Percentiles rank a stretch among this genome's conserved stretches.
Evolutionary conservation across 1,284 basidiomycete species (phyloP).

Genomic region (Sphagnurus paluster): DNA sequence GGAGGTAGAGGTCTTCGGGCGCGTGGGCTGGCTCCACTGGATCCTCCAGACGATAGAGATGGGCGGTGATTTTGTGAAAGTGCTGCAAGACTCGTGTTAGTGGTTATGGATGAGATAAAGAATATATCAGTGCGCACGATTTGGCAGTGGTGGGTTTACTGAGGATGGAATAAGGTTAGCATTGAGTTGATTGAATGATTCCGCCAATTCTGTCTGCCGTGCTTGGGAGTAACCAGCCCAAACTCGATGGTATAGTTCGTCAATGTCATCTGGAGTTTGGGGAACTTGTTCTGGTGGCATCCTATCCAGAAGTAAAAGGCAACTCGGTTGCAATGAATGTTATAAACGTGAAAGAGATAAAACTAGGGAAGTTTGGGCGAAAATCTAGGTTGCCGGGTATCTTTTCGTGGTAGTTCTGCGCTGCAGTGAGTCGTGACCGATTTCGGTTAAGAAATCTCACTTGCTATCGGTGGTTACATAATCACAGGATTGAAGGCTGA

Average conservation of each 20-base stretch:
- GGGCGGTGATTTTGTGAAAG: constrained; percentile 10
- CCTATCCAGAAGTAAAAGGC: too few relatives aligned
- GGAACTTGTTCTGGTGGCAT: constrained; percentile 7
- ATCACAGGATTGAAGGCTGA: constrained; percentile 11
- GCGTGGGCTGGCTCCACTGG: constrained; percentile 15
- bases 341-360: constrained; percentile 2
- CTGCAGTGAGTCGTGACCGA: constrained; percentile 15
- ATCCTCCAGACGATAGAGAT: constrained; percentile 18
- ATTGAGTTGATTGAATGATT: constrained; percentile 10
- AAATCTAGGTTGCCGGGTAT: constrained; percentile 13
- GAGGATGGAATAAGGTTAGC: constrained; percentile 1
- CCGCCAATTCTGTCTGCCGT: constrained; percentile 5
- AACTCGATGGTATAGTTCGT: constrained; percentile 19
- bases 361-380: neutral
- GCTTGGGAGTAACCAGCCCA: constrained; percentile 18
- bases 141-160: neutral
- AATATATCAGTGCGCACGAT: constrained; percentile 10
- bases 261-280: constrained; percentile 18
- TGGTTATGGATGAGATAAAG: neutral
- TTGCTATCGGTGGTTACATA: constrained; percentile 13
- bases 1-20: constrained; percentile 28
- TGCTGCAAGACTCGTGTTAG: constrained; percentile 5
- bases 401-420: constrained; percentile 7
- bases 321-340: constrained; percentile 12
- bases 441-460: constrained; percentile 9